These are phyloP conservation scores for Neocatenulostroma microsporum DNA, from an alignment of 2,329 filamentous ascomycete genomes.

Conservation along the genomic window DNA sequence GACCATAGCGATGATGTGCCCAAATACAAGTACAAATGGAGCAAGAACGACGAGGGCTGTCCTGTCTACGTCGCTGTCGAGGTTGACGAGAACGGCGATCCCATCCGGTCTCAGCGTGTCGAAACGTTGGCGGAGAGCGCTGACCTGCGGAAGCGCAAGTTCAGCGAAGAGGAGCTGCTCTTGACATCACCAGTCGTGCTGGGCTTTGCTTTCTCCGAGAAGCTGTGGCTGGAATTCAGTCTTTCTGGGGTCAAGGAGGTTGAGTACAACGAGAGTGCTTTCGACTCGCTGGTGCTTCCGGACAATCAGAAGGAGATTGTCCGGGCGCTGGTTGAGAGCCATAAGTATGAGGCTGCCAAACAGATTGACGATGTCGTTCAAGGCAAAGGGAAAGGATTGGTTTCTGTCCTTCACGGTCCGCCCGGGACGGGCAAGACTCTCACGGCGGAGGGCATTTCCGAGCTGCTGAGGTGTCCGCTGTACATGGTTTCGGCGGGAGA, in stretches of 20 bases:
- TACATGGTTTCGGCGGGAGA: slow-evolving; percentile 80
- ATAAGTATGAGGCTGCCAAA: slow-evolving; percentile 71
- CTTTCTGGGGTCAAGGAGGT: slow-evolving; percentile 74
- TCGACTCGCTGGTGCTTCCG: slow-evolving; percentile 69
- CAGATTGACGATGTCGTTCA: slow-evolving; percentile 60
- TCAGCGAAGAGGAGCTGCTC: slow-evolving; percentile 75
- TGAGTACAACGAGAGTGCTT: slow-evolving; percentile 75
- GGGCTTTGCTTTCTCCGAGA: slow-evolving; percentile 81
- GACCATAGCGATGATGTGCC: slow-evolving; percentile 37
- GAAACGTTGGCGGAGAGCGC: slow-evolving; percentile 42
- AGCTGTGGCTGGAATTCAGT: slow-evolving; percentile 82
- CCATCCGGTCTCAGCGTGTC: slow-evolving; percentile 50
- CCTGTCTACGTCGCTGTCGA: slow-evolving; percentile 48
- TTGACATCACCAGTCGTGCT: slow-evolving; percentile 77
- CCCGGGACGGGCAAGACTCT: slow-evolving; percentile 85
- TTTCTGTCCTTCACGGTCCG: slow-evolving; percentile 73
- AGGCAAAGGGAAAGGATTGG: slow-evolving; percentile 80
- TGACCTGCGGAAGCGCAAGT: slow-evolving; percentile 34
- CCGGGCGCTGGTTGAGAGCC: slow-evolving; percentile 72
- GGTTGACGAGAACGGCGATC: slow-evolving; percentile 48
- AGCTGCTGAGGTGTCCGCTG: slow-evolving; percentile 70
- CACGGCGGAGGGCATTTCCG: slow-evolving; percentile 78
- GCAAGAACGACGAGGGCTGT: slow-evolving; percentile 44
- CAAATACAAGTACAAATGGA: slow-evolving; percentile 34
- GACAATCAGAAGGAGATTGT: slow-evolving; percentile 57